Evolutionary conservation across 306 rosid genomes (phyloP), one percentile per base, ranked within the genome.

Genomic region (Glycine latifolia): DNA sequence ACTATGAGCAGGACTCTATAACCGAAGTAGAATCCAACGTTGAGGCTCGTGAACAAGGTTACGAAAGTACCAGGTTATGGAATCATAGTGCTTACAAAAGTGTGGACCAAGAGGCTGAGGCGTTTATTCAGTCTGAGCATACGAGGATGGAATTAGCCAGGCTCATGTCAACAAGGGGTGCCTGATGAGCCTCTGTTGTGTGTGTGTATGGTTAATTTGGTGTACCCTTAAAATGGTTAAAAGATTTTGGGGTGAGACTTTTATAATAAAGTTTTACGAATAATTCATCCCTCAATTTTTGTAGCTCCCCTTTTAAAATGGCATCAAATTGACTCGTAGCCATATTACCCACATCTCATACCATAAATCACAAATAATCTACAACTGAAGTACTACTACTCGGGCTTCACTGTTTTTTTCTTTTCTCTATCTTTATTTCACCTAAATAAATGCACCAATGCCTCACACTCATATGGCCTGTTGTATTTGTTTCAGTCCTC

Each of bases 51-150:
- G 47, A 63, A 65, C 49, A 66, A 2, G 46, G 44, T 33, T 17
- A 16, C 43, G 55, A 52, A 46, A 61, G 43, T 35, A 8, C 71
- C 6, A 82, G 86, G 56, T 46, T 15, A 69, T 8, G 61, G 4
- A 6, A 71, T 79, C 73, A 67, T n/a, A 65, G 46, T 79, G 50
- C n/a, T 58, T 75, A 33, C 7, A 84, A 78, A 47, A 77, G 73
- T 31, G 88, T 94, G 4, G 81, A 95, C 39, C 65, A 85, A 50
- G 97, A 88, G 75, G 97, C 96, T 14, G 97, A 73, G 0, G 89
- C 85, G 2, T 93, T 95, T 63, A 88, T 93, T 50, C 79, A 73
- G 75, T n/a, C 48, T 1, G 92, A 90, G 87, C 94, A 95, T 46
- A 77, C 55, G 62, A 88, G 86, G 69, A 91, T 89, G 54, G 73